Evolutionary conservation across 805 yeast genomes (phyloP).

Genomic region (Kodamaea kaohsiungensis): DNA sequence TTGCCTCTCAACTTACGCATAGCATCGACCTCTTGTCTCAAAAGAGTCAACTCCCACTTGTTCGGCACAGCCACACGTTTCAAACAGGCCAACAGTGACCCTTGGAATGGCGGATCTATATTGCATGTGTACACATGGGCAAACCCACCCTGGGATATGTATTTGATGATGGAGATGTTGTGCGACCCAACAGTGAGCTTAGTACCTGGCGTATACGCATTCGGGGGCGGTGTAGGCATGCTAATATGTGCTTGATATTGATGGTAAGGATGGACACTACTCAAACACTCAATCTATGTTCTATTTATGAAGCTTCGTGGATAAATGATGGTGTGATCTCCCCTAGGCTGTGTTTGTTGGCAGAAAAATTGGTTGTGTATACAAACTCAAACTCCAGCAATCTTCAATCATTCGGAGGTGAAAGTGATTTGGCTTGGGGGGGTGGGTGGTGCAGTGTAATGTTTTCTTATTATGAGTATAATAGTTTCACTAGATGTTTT

Average conservation of each 20-base stretch:
- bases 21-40: conserved; percentile 95
- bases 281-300: background rate
- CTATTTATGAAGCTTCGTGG: background rate
- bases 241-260: background rate
- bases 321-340: background rate
- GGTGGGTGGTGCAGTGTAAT: background rate
- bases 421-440: background rate
- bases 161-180: conserved; percentile 62
- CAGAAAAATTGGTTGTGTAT: background rate
- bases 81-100: conserved; percentile 67
- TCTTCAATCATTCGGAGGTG: background rate
- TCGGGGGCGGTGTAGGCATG: conserved; percentile 51
- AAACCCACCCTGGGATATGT: conserved; percentile 89
- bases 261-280: background rate
- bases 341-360: background rate
- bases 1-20: conserved; percentile 87
- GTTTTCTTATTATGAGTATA: background rate
- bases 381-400: background rate
- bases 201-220: conserved; percentile 75
- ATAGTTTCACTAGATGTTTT: no score
- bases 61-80: conserved; percentile 96
- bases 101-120: conserved; percentile 60
- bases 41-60: conserved; percentile 74
- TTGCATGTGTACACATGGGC: conserved; percentile 90
- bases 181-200: conserved; percentile 83